Percentiles rank a stretch among this genome's conserved stretches.
phyloP scores from a whole-genome alignment of 2,329 filamentous ascomycete genomes.

The Epichloe scottii region DNA sequence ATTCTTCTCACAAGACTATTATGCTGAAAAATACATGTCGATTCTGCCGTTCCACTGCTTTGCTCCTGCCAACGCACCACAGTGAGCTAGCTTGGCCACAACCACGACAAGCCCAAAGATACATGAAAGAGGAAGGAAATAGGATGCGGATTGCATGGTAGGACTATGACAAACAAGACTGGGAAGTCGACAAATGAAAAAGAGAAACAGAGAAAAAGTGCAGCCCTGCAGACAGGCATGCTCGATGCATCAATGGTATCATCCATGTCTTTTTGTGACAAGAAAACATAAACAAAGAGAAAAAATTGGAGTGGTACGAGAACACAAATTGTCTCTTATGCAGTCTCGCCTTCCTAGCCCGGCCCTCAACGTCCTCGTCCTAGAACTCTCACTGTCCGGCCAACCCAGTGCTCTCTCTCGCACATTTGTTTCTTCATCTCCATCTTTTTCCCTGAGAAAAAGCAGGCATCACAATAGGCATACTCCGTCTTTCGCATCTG shows the following conservation, averaged over 20 bases:
- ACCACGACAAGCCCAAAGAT: not conserved
- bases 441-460: not conserved
- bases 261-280: constrained; percentile 24
- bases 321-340: not conserved
- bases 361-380: not conserved
- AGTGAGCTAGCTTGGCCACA: not conserved
- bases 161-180: constrained; percentile 5
- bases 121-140: not conserved
- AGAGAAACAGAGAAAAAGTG: constrained; percentile 10
- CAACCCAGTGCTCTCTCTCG: not conserved
- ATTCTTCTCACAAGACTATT: not conserved
- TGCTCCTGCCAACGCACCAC: not conserved
- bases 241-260: constrained; percentile 29
- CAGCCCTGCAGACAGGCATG: constrained; percentile 18
- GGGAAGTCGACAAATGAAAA: constrained; percentile 11
- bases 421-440: not conserved
- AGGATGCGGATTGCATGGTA: not conserved
- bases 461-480: not conserved
- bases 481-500: not conserved
- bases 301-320: constrained; percentile 1
- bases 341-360: not conserved
- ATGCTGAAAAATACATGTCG: not conserved
- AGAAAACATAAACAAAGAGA: constrained; percentile 19
- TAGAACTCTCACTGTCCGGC: not conserved
- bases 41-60: not conserved